These are phyloP conservation scores for Paecilomyces niveus DNA, from an alignment of 2,329 filamentous ascomycete species.

Conservation along the genomic window DNA sequence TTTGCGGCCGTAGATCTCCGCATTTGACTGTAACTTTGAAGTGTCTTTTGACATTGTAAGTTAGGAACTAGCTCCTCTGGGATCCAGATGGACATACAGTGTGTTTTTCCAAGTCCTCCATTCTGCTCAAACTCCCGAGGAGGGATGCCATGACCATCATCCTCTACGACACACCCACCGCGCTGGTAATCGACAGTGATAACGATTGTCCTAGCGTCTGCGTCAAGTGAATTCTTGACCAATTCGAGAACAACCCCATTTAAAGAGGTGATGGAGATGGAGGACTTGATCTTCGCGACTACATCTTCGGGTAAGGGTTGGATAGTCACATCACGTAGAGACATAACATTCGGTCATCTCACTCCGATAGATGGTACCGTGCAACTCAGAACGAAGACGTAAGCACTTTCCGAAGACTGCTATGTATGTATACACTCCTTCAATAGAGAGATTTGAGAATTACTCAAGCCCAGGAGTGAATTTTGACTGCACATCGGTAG, in stretches of 20 bases:
- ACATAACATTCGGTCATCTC: not conserved
- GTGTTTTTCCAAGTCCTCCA: constrained; percentile 65
- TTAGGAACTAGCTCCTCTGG: constrained; percentile 2
- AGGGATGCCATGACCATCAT: constrained; percentile 73
- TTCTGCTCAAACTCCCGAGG: constrained; percentile 62
- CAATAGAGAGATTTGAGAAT: not conserved
- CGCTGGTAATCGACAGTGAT: constrained; percentile 67
- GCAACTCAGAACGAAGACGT: not conserved
- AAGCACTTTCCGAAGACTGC: not conserved
- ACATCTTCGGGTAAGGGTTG: constrained; percentile 63
- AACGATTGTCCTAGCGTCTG: constrained; percentile 60
- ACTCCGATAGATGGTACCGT: not conserved
- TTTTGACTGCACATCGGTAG: not conserved
- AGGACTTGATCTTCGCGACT: constrained; percentile 75
- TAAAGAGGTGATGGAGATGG: constrained; percentile 68
- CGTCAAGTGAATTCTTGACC: constrained; percentile 79
- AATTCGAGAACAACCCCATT: constrained; percentile 65
- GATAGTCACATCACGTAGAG: constrained; percentile 39
- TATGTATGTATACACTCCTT: not conserved
- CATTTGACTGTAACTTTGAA: constrained; percentile 56
- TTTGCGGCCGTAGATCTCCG: constrained; percentile 55
- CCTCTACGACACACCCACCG: constrained; percentile 73
- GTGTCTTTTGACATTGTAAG: constrained; percentile 53
- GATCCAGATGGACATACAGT: constrained; percentile 47
- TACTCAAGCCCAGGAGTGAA: not conserved